Conservation (phyloP, 2,329 filamentous ascomycete species). For the Epichloe uncinata region DNA sequence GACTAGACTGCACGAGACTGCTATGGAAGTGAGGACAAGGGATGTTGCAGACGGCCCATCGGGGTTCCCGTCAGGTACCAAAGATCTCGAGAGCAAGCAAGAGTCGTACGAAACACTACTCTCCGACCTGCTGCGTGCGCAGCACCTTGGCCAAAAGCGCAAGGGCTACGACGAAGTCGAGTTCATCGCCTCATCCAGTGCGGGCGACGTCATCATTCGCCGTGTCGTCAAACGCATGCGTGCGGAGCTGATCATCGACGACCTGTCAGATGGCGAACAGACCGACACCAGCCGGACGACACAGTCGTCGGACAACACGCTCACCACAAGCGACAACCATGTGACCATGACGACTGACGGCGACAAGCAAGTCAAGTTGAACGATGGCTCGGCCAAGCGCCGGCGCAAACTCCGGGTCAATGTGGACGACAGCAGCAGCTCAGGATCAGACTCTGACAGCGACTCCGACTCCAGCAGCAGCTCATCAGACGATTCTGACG, state of each 20-base stretch:
- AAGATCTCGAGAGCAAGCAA: constrained; percentile 34
- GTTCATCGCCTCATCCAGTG: constrained; percentile 34
- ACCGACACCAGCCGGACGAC: constrained; percentile 20
- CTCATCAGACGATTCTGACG: constrained; percentile 22
- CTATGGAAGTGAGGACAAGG: constrained; percentile 45
- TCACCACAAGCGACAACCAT: constrained; percentile 16
- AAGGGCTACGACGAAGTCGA: constrained; percentile 41
- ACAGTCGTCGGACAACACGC: constrained; percentile 16
- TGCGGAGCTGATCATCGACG: constrained; percentile 42
- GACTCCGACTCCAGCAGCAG: constrained; percentile 22
- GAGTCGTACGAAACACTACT: constrained; percentile 43
- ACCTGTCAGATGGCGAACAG: constrained; percentile 37
- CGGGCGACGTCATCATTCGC: constrained; percentile 36
- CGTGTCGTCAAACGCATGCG: constrained; percentile 51
- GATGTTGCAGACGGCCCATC: constrained; percentile 37
- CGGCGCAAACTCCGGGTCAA: constrained; percentile 38
- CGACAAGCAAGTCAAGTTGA: constrained; percentile 29
- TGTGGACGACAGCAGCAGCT: constrained; percentile 29
- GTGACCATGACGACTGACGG: constrained; percentile 14
- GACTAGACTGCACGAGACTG: constrained; percentile 52
- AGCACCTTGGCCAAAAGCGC: constrained; percentile 25
- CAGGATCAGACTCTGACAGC: constrained; percentile 17
- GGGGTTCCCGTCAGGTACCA: constrained; percentile 36
- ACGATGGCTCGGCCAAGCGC: constrained; percentile 35
- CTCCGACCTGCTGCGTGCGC: constrained; percentile 28